Percentiles rank a stretch among this genome's conserved stretches.
Conservation (phyloP, 352 stramenopile species). For the Globisporangium paddicum region DNA sequence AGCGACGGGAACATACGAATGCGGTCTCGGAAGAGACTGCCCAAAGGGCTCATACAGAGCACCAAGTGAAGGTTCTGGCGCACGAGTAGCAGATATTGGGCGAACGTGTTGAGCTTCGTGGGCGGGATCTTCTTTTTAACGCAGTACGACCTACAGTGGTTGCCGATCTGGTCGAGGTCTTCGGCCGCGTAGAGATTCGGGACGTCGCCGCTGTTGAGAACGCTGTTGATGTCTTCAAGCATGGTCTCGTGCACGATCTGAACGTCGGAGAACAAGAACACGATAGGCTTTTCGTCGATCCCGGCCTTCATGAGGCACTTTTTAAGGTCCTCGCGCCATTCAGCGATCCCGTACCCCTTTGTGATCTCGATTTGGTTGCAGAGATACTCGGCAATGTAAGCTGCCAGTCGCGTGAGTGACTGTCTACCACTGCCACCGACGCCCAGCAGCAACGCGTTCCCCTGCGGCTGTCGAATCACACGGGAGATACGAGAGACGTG, state of each 20-base stretch:
- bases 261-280: slow-evolving; percentile 95
- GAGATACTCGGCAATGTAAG: slow-evolving; percentile 92
- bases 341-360: slow-evolving; percentile 90
- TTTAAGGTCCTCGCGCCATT: slow-evolving; percentile 94
- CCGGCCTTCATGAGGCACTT: slow-evolving; percentile 90
- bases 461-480: slow-evolving; percentile 80
- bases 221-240: slow-evolving; percentile 95
- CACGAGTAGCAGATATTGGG: slow-evolving; percentile 92
- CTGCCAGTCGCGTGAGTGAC: slow-evolving; percentile 85
- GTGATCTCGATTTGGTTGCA: slow-evolving; percentile 94
- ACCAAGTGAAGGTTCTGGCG: slow-evolving; percentile 91
- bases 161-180: slow-evolving; percentile 91
- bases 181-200: slow-evolving; percentile 92
- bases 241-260: slow-evolving; percentile 95
- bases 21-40: slow-evolving; percentile 87
- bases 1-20: slow-evolving; percentile 90
- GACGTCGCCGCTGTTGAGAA: slow-evolving; percentile 94
- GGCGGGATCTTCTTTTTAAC: slow-evolving; percentile 87
- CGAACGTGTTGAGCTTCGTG: slow-evolving; percentile 94
- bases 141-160: slow-evolving; percentile 87
- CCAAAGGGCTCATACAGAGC: slow-evolving; percentile 91
- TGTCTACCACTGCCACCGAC: slow-evolving; percentile 92
- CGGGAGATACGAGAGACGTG: slow-evolving; percentile 82
- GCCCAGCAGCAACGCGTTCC: slow-evolving; percentile 91
- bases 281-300: slow-evolving; percentile 90